Conservation (phyloP, 257 asterid genomes). For the Avicennia marina region DNA sequence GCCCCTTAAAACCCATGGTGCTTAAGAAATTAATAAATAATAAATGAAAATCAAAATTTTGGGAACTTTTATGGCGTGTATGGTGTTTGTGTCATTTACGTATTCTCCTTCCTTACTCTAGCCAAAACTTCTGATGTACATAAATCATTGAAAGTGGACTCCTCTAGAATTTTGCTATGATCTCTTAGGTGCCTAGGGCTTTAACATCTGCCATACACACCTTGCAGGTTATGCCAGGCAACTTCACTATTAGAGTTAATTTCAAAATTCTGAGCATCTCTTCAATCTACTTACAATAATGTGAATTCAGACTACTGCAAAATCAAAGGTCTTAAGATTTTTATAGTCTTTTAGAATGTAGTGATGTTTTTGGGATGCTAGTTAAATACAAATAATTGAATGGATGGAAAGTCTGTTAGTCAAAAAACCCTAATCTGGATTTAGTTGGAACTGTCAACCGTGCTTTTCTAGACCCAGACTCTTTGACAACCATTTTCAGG, state of each 20-base stretch:
- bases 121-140: not conserved
- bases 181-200: constrained; percentile 8
- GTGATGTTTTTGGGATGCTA: not conserved
- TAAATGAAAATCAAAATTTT: not conserved
- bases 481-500: not conserved
- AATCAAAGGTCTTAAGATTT: constrained; percentile 1
- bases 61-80: not conserved
- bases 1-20: not conserved
- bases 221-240: not conserved
- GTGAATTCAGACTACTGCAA: not conserved
- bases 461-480: not conserved
- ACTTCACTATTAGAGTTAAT: not conserved
- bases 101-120: not conserved
- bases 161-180: not conserved
- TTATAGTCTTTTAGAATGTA: not conserved
- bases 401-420: too few species aligned
- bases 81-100: not conserved
- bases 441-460: not conserved
- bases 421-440: too few species aligned
- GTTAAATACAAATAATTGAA: not conserved
- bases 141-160: not conserved
- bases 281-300: too few species aligned
- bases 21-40: not conserved
- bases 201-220: not conserved
- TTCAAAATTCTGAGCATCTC: constrained; percentile 4